phyloP scores from a whole-genome alignment of 495 filamentous ascomycete genomes.

The Tuber borchii region DNA sequence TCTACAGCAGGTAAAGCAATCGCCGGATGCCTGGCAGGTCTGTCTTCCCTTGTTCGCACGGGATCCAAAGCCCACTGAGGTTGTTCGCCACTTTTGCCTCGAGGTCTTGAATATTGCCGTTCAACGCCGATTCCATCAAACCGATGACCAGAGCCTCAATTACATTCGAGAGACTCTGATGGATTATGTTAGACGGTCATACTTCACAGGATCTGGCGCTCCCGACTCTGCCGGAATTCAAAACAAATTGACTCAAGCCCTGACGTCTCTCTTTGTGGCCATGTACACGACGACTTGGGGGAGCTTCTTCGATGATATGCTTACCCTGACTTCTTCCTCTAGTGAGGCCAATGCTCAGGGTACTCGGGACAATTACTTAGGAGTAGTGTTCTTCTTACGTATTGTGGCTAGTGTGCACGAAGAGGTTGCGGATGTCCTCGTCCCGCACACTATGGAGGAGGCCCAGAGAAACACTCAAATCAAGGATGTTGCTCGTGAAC shows the following conservation, averaged over 20 bases:
- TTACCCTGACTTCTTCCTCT: constrained; percentile 58
- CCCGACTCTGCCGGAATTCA: constrained; percentile 69
- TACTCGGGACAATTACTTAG: constrained; percentile 59
- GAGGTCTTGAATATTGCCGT: constrained; percentile 90
- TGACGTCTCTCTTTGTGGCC: constrained; percentile 82
- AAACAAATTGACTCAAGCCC: constrained; percentile 93
- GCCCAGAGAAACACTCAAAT: constrained; percentile 71
- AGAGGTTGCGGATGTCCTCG: constrained; percentile 86
- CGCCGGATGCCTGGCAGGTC: constrained; percentile 63
- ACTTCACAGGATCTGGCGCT: constrained; percentile 53
- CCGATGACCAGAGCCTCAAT: constrained; percentile 60
- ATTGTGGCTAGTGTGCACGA: constrained; percentile 85
- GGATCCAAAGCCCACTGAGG: constrained; percentile 68
- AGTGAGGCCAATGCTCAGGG: constrained; percentile 43
- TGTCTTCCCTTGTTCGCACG: constrained; percentile 79
- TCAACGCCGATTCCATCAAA: constrained; percentile 55
- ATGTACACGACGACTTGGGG: constrained; percentile 81
- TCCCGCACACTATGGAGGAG: constrained; percentile 67
- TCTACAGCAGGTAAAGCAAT: constrained; percentile 35
- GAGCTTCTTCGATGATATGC: constrained; percentile 79
- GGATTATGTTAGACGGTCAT: constrained; percentile 66
- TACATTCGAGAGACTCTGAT: constrained; percentile 71
- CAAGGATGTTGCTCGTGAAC: constrained; percentile 77
- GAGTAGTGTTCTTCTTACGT: constrained; percentile 80
- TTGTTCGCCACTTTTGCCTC: constrained; percentile 78